Percentiles rank a stretch among this genome's conserved stretches.
These are phyloP conservation scores for Cymbopogon citratus DNA, from an alignment of 176 grass and related monocot genomes.

Conservation along the genomic window DNA sequence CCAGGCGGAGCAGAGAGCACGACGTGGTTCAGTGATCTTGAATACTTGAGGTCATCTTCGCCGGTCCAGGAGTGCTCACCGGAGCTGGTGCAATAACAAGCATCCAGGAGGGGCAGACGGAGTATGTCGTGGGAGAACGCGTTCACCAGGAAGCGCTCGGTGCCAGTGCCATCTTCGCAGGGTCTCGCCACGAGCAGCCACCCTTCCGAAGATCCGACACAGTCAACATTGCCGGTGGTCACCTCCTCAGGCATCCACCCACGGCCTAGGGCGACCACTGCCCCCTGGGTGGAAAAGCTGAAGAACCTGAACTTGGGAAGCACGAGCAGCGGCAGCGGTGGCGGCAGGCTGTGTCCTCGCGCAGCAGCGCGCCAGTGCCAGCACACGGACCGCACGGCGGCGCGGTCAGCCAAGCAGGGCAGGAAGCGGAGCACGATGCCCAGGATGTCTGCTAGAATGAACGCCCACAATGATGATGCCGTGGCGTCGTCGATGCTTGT, in stretches of 20 bases:
- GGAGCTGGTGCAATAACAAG: background rate
- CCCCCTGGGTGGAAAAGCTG: background rate
- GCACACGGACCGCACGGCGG: background rate
- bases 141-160: constrained; percentile 4
- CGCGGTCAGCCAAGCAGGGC: background rate
- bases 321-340: background rate
- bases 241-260: background rate
- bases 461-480: too few species aligned
- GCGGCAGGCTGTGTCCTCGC: background rate
- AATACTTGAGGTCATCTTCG: background rate
- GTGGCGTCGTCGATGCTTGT: too few species aligned
- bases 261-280: background rate
- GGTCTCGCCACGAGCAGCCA: background rate
- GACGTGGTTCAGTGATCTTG: background rate
- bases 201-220: background rate
- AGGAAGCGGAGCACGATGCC: background rate
- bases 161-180: background rate
- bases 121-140: background rate
- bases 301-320: background rate
- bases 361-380: background rate
- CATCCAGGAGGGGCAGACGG: background rate
- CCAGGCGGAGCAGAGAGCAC: constrained; percentile 21
- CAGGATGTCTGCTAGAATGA: too few species aligned
- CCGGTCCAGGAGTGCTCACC: background rate
- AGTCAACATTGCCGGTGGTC: background rate